Base-by-base conservation (phyloP, 345 rosid genomes). In the Draba incana region DNA sequence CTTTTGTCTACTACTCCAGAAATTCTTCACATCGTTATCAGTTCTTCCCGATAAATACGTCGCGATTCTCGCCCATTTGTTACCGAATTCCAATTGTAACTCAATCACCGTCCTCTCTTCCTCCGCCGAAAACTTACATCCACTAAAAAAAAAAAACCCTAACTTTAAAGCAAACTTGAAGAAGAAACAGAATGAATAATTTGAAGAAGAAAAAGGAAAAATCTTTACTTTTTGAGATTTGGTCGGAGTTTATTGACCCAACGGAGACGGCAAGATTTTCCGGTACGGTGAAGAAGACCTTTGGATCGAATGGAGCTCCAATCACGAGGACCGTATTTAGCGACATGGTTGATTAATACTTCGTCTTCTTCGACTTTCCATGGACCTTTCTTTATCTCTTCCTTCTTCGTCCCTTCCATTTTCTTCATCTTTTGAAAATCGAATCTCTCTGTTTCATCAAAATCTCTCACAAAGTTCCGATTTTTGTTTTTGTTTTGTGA, bases 251-350 rank as follows among this genome's bases (percentile, higher is more conserved):
- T 94, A 75, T 91, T 94, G 72, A 87, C 98, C 97, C 97, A 91
- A 57, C 99, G 96, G 71, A 91, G 98, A 57, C 96, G 99, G 50
- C 99, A 87, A 3, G 98, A 91, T 78, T 94, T 89, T 35, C 99
- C 97, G 33, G 95, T 94, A 31, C 99, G 75, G 10, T 78, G 88
- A 53, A 91, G 76, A 50, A 89, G 88, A 24, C 96, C 97, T 84
- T 94, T 94, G 99, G 97, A 87, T 89, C 92, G 95, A 87, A 91
- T 87, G 88, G 97, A 91, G 95, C 98, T 91, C 99, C 98, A 94
- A 74, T 91, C 99, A 10, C 95, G 83, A 48, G 98, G 90, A 8
- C 99, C 98, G 30, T 86, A 83, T 61, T 73, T 78, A 57, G 75
- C 84, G 2, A 94, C 98, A 23, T 87, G 97, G 78, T 77, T 87